phyloP scores from a whole-genome alignment of 1,139 yeast genomes.

The Ogataea hybrid region DNA sequence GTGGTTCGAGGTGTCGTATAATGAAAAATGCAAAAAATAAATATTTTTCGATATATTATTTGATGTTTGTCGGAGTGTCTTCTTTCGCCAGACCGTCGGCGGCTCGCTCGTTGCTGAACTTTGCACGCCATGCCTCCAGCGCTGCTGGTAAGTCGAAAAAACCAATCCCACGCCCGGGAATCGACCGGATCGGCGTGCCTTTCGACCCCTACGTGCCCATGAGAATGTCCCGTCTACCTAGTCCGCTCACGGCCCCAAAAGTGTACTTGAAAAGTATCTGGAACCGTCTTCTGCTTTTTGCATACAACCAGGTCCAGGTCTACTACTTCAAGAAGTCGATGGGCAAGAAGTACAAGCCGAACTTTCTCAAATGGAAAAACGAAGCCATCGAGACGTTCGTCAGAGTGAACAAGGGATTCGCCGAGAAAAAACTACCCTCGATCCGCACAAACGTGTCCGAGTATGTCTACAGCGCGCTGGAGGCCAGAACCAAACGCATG shows the following conservation, averaged over 20 bases:
- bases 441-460: constrained; percentile 48
- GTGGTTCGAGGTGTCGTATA: constrained; percentile 4
- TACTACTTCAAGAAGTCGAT: constrained; percentile 63
- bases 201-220: constrained; percentile 50
- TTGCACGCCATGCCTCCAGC: constrained; percentile 2
- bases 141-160: constrained; percentile 7
- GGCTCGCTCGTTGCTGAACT: not conserved
- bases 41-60: not conserved
- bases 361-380: constrained; percentile 70
- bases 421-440: constrained; percentile 43
- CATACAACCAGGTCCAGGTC: constrained; percentile 63
- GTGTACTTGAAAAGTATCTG: constrained; percentile 39
- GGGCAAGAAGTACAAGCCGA: constrained; percentile 51
- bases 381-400: constrained; percentile 66
- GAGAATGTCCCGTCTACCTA: constrained; percentile 43
- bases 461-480: constrained; percentile 61
- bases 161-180: constrained; percentile 28
- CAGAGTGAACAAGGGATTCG: constrained; percentile 67
- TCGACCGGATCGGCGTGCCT: constrained; percentile 42
- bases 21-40: not conserved
- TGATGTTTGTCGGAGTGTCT: constrained; percentile 4
- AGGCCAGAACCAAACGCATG: constrained; percentile 48
- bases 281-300: constrained; percentile 52
- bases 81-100: not conserved
- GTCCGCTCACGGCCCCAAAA: constrained; percentile 39